Conservation (phyloP, 768 basidiomycete genomes). For the Boletus subcaerulescens region DNA sequence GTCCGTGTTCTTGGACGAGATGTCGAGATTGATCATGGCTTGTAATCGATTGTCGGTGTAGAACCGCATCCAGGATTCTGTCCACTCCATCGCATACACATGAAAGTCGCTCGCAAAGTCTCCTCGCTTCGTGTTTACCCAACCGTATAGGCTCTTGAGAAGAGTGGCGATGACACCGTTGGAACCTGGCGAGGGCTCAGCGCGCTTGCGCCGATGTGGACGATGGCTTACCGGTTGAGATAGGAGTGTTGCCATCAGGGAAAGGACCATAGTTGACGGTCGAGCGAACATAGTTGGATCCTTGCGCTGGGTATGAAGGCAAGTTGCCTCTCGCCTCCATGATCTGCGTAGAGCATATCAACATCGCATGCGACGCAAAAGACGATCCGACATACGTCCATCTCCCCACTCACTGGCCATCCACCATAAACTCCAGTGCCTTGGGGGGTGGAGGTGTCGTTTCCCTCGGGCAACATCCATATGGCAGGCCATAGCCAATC, state of each 20-base stretch:
- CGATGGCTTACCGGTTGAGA: conserved; percentile 25
- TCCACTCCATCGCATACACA: conserved; percentile 60
- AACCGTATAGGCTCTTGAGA: conserved; percentile 36
- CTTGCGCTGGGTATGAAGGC: conserved; percentile 40
- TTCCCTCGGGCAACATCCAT: conserved; percentile 31
- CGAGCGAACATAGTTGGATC: conserved; percentile 49
- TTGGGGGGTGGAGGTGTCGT: conserved; percentile 16
- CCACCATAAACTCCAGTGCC: conserved; percentile 26
- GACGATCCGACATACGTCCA: conserved; percentile 43
- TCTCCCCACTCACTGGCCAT: conserved; percentile 58
- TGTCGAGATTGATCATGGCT: conserved; percentile 50
- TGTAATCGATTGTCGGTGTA: conserved; percentile 51
- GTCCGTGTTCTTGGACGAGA: conserved; percentile 41
- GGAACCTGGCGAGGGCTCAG: conserved; percentile 6
- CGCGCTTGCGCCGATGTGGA: too few relatives aligned
- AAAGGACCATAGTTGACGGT: conserved; percentile 70
- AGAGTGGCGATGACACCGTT: conserved; percentile 21
- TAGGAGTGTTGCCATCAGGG: conserved; percentile 29
- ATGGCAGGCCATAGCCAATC: conserved; percentile 38
- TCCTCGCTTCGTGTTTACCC: conserved; percentile 37
- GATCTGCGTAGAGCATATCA: conserved; percentile 34
- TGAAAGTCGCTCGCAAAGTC: conserved; percentile 50
- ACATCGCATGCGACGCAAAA: neutral
- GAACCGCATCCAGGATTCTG: conserved; percentile 49
- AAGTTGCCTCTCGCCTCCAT: conserved; percentile 53